phyloP scores from a whole-genome alignment of 257 asterid species.

The Nicotiana benthamiana region DNA sequence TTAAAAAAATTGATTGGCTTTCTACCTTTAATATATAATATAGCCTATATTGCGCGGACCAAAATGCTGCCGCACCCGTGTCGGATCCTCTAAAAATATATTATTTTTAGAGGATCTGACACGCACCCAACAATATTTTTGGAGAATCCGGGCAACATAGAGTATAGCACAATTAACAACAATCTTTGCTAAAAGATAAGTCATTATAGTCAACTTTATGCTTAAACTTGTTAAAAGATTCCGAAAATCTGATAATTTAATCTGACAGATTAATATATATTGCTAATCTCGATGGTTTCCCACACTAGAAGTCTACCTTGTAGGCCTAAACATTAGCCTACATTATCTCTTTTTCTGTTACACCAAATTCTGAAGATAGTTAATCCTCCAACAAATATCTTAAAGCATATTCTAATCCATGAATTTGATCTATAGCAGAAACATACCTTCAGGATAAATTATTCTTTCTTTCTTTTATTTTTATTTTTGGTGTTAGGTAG shows the following conservation, averaged over 20 bases:
- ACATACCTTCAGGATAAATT: neutral
- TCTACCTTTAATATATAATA: neutral
- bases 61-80: no score
- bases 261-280: neutral
- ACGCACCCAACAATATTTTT: no score
- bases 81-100: no score
- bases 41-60: no score
- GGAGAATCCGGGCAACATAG: no score
- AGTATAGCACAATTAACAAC: neutral
- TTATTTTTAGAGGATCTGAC: no score
- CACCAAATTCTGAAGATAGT: neutral
- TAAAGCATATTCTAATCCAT: neutral
- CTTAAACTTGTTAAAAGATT: neutral
- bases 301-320: neutral
- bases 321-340: neutral
- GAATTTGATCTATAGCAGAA: neutral
- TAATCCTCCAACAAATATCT: neutral
- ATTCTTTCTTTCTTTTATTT: neutral
- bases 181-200: neutral
- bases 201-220: neutral
- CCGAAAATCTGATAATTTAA: neutral
- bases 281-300: neutral
- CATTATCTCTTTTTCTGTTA: neutral
- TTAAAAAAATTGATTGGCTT: neutral
- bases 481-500: neutral